phyloP scores from a whole-genome alignment of 106 monocot genomes.

The Dioscorea alata region DNA sequence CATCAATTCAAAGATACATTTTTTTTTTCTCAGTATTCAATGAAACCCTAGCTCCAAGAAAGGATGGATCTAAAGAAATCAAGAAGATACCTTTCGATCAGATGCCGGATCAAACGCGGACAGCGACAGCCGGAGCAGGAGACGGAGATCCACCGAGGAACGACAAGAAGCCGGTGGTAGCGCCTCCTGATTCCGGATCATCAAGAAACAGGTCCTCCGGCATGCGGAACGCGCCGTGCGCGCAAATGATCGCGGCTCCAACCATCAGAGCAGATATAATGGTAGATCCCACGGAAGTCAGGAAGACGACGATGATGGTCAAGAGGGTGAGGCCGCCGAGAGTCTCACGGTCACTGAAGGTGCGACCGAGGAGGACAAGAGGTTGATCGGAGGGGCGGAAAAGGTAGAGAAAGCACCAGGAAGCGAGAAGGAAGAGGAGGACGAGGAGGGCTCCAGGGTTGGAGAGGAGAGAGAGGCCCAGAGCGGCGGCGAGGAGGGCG shows the following conservation, averaged over 20 bases:
- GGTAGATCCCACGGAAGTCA: not conserved
- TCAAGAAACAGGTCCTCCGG: constrained; percentile 12
- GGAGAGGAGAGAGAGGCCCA: not conserved
- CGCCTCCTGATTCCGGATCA: not conserved
- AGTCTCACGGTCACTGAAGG: constrained; percentile 3
- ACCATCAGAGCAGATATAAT: not conserved
- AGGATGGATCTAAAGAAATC: too few relatives aligned
- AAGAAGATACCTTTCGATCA: too few relatives aligned
- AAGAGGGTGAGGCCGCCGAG: not conserved
- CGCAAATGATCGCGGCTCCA: not conserved
- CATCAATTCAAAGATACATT: too few relatives aligned
- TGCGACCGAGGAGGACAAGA: not conserved
- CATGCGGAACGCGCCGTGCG: constrained; percentile 1
- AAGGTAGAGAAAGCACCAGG: constrained; percentile 4
- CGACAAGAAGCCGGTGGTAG: constrained; percentile 3
- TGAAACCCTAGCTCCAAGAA: too few relatives aligned
- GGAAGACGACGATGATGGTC: not conserved
- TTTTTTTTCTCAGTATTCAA: too few relatives aligned
- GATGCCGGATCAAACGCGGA: not conserved
- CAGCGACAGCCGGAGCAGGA: constrained; percentile 1
- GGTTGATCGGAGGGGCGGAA: not conserved
- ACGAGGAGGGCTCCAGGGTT: not conserved
- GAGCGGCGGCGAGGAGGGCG: not conserved
- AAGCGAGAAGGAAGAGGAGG: not conserved
- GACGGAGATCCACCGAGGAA: not conserved